These are phyloP conservation scores for Populus tomentosa DNA, from an alignment of 441 rosid species.

Conservation along the genomic window DNA sequence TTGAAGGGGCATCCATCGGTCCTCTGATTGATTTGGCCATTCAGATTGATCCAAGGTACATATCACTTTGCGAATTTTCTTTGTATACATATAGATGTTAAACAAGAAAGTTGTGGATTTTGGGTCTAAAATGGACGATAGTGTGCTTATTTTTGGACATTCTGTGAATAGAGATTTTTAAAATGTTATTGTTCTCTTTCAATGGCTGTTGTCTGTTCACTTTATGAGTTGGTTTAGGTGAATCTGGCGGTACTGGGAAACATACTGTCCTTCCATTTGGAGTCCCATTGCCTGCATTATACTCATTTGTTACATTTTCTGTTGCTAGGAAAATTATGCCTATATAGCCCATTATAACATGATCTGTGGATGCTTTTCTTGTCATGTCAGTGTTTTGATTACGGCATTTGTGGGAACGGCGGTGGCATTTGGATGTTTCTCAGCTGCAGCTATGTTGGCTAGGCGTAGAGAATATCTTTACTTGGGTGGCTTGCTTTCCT, in stretches of 20 bases:
- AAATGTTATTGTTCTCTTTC: neutral
- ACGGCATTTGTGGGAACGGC: constrained; percentile 82
- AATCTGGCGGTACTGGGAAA: neutral
- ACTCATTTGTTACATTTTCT: neutral
- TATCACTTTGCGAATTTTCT: neutral
- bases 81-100: too few species aligned
- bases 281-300: neutral
- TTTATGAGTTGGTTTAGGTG: neutral
- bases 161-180: neutral
- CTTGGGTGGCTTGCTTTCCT: constrained; percentile 78
- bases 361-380: neutral
- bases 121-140: neutral
- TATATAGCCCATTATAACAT: neutral
- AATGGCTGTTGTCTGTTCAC: neutral
- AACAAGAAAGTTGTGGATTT: neutral
- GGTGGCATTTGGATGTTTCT: constrained; percentile 72
- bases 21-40: constrained; percentile 65
- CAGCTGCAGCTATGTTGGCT: constrained; percentile 75
- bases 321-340: neutral
- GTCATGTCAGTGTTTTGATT: constrained; percentile 45
- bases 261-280: neutral
- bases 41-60: constrained; percentile 58
- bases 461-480: constrained; percentile 78
- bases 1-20: constrained; percentile 77
- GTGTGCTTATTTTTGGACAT: neutral